Conservation (phyloP, 176 grass and related monocot genomes). For the Aegilops tauschii region DNA sequence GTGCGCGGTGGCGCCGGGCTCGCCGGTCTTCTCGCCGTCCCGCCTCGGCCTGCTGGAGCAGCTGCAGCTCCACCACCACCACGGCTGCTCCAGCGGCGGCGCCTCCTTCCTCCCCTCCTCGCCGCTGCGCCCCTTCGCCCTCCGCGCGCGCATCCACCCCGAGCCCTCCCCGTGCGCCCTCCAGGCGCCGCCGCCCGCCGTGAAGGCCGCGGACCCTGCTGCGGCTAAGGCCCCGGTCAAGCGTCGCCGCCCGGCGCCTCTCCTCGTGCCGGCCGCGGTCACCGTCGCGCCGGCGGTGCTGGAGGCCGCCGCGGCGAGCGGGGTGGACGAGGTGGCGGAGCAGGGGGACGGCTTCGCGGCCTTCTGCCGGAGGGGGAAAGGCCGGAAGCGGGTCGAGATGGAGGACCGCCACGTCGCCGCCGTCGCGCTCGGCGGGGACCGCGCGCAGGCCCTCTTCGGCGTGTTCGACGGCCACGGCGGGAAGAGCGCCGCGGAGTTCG, state of each 20-base stretch:
- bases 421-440: conserved; percentile 3
- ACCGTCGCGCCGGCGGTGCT: not conserved
- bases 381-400: conserved; percentile 8
- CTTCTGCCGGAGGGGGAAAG: not conserved
- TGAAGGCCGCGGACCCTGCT: not conserved
- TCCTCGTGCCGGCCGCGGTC: not conserved
- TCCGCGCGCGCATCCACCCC: not conserved
- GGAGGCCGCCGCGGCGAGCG: not conserved
- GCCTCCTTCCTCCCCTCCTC: not conserved
- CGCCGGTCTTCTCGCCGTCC: conserved; percentile 12
- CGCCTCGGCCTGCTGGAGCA: not conserved
- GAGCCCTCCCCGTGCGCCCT: not conserved
- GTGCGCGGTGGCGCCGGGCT: conserved; percentile 10
- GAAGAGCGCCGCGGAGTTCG: not conserved
- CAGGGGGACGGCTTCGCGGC: not conserved
- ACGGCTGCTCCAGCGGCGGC: too few species aligned
- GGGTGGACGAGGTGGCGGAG: not conserved
- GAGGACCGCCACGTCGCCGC: conserved; percentile 13
- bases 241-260: not conserved
- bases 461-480: conserved; percentile 17
- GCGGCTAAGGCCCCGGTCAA: not conserved
- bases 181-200: not conserved
- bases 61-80: not conserved
- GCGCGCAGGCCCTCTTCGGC: not conserved
- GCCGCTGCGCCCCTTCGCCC: not conserved